Base-by-base conservation (phyloP, 805 yeast species). In the Suhomyces sp. region DNA sequence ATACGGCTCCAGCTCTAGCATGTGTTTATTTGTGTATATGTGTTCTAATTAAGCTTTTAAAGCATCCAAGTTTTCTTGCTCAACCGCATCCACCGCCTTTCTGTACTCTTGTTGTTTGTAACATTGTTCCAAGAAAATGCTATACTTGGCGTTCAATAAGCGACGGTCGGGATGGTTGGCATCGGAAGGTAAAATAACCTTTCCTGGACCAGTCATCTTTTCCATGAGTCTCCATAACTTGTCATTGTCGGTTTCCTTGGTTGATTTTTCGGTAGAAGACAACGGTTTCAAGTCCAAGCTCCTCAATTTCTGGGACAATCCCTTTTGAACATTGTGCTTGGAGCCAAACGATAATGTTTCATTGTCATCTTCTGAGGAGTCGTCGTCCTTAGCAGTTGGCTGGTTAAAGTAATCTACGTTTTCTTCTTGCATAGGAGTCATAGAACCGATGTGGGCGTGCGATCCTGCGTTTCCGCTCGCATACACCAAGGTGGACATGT, bases 161-260 rank as follows among this genome's bases (percentile, higher is more conserved):
- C 77, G 75, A 62, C 90, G 78, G 69, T 90, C 96, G 0, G 88
- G 83, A 54, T 82, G 80, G 44, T 71, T 70, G 15, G 65, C 71
- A 4, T 80, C 68, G 23, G 83, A 71, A 3, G 99, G 98, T 57
- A 75, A 70, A 40, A 94, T 87, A 10, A 86, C 90, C 59, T 79
- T 79, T 45, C 97, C 98, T 22, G 86, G 83, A 6, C 96, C 93
- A 1, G 96, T 87, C 76, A 92, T 79, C 55, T 80, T 79, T 59
- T 81, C 81, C 99, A 94, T 94, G 38, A 87, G 84, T 36, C 84
- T 82, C 98, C 98, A 93, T 54, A 94, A 75, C 51, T 77, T 79
- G 57, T 84, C 85, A 33, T 89, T 89, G 41, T 66, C 63, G 23
- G 59, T 61, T 47, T 47, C 50, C 50, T 47, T 54, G 41, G 45